These are phyloP conservation scores for Diaporthe citrichinensis DNA, from an alignment of 2,329 filamentous ascomycete species.

Conservation along the genomic window DNA sequence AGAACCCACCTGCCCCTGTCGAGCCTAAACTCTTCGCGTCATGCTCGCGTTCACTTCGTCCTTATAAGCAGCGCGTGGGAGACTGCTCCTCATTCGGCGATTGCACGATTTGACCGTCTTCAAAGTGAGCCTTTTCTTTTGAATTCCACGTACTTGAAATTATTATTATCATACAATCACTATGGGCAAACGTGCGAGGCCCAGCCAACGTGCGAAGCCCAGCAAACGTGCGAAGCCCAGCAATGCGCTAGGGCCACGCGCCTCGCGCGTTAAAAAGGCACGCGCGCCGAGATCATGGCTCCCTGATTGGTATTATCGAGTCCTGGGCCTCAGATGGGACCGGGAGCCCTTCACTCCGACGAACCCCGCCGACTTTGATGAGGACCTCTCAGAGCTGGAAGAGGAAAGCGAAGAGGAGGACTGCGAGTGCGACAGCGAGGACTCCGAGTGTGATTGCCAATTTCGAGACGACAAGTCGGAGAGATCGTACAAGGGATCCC, in stretches of 20 bases:
- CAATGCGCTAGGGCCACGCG: neutral
- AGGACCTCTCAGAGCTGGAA: slow-evolving; percentile 1
- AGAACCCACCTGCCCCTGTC: neutral
- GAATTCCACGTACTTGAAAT: neutral
- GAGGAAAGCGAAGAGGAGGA: too few relatives aligned
- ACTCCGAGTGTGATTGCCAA: neutral
- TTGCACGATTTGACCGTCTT: neutral
- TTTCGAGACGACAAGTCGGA: neutral
- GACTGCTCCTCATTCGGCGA: neutral
- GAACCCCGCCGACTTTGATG: neutral
- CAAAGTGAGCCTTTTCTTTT: neutral
- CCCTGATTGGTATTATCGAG: neutral
- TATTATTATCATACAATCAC: neutral
- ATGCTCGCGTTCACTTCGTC: neutral
- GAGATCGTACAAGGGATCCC: slow-evolving; percentile 12
- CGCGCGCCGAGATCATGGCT: neutral
- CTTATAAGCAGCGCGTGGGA: neutral
- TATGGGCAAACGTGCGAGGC: neutral
- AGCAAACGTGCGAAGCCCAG: too few relatives aligned
- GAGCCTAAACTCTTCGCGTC: neutral
- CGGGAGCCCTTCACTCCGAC: neutral
- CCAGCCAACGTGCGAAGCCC: too few relatives aligned
- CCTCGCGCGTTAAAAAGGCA: slow-evolving; percentile 1
- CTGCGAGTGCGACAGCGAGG: too few relatives aligned
- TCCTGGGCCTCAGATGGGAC: neutral